Conservation (phyloP, 2,329 filamentous ascomycete genomes). For the Lecanosticta acicola region DNA sequence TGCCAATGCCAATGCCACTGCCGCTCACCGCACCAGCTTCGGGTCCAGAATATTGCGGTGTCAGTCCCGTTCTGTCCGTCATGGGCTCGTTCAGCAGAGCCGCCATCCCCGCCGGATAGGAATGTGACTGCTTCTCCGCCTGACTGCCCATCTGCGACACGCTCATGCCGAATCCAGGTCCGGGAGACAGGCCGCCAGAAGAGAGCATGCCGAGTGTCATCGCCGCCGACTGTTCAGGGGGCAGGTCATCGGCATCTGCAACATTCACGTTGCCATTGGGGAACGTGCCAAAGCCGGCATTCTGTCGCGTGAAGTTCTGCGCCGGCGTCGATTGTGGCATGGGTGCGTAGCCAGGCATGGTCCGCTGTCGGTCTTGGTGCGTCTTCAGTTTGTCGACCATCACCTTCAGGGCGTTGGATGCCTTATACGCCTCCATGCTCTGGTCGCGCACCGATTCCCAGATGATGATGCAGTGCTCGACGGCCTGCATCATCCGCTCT, state of each 20-base stretch:
- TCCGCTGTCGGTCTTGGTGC: conserved; percentile 30
- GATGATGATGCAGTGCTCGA: conserved; percentile 69
- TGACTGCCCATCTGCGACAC: conserved; percentile 13
- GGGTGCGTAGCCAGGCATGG: conserved; percentile 8
- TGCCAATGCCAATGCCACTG: conserved; percentile 24
- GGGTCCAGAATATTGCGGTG: conserved; percentile 32
- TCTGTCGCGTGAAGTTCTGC: conserved; percentile 1
- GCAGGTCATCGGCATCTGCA: conserved; percentile 50
- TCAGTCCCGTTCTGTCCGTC: conserved; percentile 28
- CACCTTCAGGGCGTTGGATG: conserved; percentile 69
- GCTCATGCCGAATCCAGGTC: conserved; percentile 19
- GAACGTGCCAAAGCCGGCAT: conserved; percentile 28
- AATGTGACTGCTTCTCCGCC: conserved; percentile 10
- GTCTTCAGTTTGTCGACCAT: conserved; percentile 73
- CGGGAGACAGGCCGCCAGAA: conserved; percentile 54
- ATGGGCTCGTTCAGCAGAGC: conserved; percentile 32
- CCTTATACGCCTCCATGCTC: conserved; percentile 88
- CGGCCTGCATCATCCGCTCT: conserved; percentile 67
- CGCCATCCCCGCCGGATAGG: conserved; percentile 32
- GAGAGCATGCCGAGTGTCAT: conserved; percentile 67
- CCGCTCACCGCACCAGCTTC: conserved; percentile 24
- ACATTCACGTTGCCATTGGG: conserved; percentile 27
- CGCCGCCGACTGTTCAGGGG: conserved; percentile 58
- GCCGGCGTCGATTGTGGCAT: conserved; percentile 9
- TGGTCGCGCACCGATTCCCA: conserved; percentile 73